Evolutionary conservation across 176 grass and related monocot genomes (phyloP).

Genomic region (Thinopyrum elongatum): DNA sequence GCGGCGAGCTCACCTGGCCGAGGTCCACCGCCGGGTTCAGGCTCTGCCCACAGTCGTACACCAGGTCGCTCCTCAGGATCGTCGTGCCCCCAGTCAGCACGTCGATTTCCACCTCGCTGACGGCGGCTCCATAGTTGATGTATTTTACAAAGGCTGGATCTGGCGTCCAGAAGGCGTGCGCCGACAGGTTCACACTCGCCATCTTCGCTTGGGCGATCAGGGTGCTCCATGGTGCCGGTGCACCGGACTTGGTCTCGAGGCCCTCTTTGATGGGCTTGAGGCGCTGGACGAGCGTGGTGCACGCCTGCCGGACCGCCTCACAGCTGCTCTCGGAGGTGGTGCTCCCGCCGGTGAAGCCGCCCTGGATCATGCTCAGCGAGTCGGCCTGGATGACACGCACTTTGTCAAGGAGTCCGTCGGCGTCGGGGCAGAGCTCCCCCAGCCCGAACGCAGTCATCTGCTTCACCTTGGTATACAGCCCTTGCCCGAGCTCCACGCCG

Average conservation of each 20-base stretch:
- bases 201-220: constrained; percentile 57
- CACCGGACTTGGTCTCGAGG: constrained; percentile 39
- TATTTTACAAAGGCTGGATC: constrained; percentile 41
- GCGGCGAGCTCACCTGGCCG: constrained; percentile 58
- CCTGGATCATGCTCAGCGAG: constrained; percentile 66
- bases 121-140: constrained; percentile 77
- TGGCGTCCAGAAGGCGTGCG: constrained; percentile 58
- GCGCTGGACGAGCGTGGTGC: constrained; percentile 50
- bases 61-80: constrained; percentile 68
- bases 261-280: constrained; percentile 73
- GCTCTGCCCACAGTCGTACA: constrained; percentile 86
- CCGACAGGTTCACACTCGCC: constrained; percentile 58
- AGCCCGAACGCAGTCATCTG: constrained; percentile 72
- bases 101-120: constrained; percentile 83
- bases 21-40: constrained; percentile 84
- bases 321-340: constrained; percentile 83
- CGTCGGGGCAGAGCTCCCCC: constrained; percentile 43
- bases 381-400: constrained; percentile 80
- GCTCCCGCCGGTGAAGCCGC: constrained; percentile 72
- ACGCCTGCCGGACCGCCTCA: constrained; percentile 59
- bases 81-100: constrained; percentile 66
- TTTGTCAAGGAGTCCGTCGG: constrained; percentile 53
- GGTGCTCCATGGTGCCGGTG: constrained; percentile 50
- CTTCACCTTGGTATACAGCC: constrained; percentile 88
- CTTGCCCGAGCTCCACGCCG: constrained; percentile 85